These are phyloP conservation scores for Cucurbita argyrosperma DNA, from an alignment of 306 rosid species.

Conservation along the genomic window DNA sequence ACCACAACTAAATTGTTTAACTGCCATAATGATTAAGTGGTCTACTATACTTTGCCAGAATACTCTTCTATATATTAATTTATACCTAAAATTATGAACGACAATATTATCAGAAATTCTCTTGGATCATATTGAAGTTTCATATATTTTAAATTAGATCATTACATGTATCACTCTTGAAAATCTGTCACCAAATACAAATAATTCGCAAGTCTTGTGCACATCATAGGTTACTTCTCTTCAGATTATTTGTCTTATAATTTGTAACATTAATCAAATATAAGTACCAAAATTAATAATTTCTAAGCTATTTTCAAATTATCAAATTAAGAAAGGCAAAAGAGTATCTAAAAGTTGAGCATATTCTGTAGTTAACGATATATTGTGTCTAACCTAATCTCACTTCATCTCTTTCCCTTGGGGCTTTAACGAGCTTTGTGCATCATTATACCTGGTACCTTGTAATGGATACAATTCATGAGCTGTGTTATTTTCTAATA, in stretches of 20 bases:
- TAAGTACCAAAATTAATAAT: background rate
- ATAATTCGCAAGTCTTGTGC: background rate
- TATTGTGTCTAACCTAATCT: background rate
- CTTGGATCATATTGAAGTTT: background rate
- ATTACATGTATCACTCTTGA: background rate
- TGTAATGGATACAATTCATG: background rate
- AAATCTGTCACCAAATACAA: background rate
- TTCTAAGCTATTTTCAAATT: background rate
- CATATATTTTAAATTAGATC: background rate
- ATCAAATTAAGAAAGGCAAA: background rate
- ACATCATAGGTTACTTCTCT: background rate
- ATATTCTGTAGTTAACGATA: background rate
- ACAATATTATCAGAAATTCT: background rate
- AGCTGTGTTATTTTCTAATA: background rate
- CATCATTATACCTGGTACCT: background rate
- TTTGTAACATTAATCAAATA: background rate
- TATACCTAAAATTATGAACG: background rate
- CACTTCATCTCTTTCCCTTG: background rate
- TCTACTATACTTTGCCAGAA: background rate
- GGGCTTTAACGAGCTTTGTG: background rate
- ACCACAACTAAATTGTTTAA: background rate
- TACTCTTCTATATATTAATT: background rate
- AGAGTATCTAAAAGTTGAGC: background rate
- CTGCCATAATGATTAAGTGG: background rate
- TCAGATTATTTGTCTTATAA: background rate